Evolutionary conservation across 768 basidiomycete species (phyloP).

Genomic region (Lactarius pseudohatsudake): DNA sequence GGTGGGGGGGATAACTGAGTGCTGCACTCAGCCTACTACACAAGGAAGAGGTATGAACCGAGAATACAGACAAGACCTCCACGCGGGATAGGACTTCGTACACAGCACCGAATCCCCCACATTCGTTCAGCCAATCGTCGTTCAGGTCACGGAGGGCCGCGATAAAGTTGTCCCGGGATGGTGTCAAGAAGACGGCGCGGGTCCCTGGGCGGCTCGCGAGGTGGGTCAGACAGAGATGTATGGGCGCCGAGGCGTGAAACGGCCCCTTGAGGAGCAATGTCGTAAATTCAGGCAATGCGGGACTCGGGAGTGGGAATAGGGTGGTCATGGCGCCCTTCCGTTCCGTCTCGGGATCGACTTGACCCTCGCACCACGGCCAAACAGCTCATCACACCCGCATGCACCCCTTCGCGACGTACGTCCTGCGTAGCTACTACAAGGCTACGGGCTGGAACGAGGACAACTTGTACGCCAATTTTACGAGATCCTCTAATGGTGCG

Average conservation of each 20-base stretch:
- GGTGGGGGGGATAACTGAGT: slow-evolving; percentile 24
- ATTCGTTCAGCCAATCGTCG: slow-evolving; percentile 44
- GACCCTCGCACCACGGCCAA: neutral
- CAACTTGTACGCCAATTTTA: slow-evolving; percentile 87
- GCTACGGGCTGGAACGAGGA: slow-evolving; percentile 98
- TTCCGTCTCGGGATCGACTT: neutral
- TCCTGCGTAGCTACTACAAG: slow-evolving; percentile 85
- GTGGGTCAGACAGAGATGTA: slow-evolving; percentile 63
- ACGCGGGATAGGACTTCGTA: slow-evolving; percentile 33
- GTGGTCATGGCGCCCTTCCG: slow-evolving; percentile 18
- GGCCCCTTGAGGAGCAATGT: slow-evolving; percentile 62
- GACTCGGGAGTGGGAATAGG: slow-evolving; percentile 44
- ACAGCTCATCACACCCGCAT: slow-evolving; percentile 33
- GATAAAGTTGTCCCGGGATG: slow-evolving; percentile 48
- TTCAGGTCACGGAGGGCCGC: slow-evolving; percentile 46
- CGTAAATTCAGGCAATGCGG: slow-evolving; percentile 53
- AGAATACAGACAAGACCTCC: slow-evolving; percentile 53
- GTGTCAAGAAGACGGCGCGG: slow-evolving; percentile 50
- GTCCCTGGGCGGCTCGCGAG: slow-evolving; percentile 37
- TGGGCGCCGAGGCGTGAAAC: slow-evolving; percentile 66
- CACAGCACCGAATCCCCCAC: slow-evolving; percentile 35
- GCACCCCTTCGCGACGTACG: slow-evolving; percentile 87
- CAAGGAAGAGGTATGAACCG: neutral
- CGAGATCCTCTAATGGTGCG: slow-evolving; percentile 83
- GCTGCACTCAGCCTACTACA: neutral